A percentile compares a stretch with the other conserved stretches of the same genome.
Evolutionary conservation across 345 rosid genomes (phyloP).

Genomic region (Heritiera fomes): DNA sequence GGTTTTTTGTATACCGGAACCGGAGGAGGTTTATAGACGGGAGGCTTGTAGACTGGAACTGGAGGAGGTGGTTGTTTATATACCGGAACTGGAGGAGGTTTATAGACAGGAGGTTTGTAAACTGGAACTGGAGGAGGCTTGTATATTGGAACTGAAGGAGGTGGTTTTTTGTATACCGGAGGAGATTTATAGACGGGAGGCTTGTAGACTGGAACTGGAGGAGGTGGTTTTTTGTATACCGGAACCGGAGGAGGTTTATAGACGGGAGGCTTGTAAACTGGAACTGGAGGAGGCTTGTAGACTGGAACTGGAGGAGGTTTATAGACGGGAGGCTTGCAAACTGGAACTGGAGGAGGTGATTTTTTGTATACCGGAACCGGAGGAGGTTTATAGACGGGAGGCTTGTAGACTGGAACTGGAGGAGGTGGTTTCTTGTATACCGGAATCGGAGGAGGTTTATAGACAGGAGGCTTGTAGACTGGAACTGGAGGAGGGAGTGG

Average conservation of each 20-base stretch:
- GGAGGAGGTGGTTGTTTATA: not conserved
- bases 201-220: not conserved
- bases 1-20: not conserved
- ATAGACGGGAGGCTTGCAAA: not conserved
- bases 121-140: constrained; percentile 27
- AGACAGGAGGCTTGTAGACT: not conserved
- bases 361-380: not conserved
- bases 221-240: too few species aligned
- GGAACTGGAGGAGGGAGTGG: not conserved
- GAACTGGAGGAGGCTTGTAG: not conserved
- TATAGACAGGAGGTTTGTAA: not conserved
- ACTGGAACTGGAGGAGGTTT: not conserved
- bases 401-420: not conserved
- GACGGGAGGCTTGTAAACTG: not conserved
- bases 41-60: not conserved
- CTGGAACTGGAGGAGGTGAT: not conserved
- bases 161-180: constrained; percentile 24
- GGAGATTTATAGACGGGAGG: not conserved
- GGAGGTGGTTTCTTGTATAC: not conserved
- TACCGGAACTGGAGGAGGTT: not conserved
- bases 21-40: not conserved
- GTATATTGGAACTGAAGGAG: constrained; percentile 26
- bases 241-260: not conserved
- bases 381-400: not conserved
- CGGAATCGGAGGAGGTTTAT: not conserved